These are phyloP conservation scores for Geotrichum australiense DNA, from an alignment of 1,139 yeast genomes.

Conservation along the genomic window DNA sequence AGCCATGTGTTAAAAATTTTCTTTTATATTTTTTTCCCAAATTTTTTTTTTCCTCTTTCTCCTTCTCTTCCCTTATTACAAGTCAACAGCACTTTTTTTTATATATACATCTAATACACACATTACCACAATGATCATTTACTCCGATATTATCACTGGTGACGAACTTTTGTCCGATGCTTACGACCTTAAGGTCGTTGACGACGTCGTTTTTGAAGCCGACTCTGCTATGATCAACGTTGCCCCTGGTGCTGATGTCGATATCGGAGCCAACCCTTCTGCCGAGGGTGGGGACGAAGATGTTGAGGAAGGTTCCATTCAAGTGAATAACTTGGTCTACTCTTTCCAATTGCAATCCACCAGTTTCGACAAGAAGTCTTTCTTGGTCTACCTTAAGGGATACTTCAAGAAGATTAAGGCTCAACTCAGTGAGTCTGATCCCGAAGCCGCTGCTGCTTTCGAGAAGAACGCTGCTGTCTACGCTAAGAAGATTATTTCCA, in stretches of 20 bases:
- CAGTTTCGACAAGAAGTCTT: conserved; percentile 94
- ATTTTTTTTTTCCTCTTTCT: conserved; percentile 4
- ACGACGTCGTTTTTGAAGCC: conserved; percentile 90
- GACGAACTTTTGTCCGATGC: conserved; percentile 98
- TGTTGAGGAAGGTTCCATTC: conserved; percentile 74
- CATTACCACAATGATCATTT: conserved; percentile 17
- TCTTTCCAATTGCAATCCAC: conserved; percentile 97
- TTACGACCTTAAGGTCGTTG: conserved; percentile 80
- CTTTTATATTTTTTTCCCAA: conserved; percentile 3
- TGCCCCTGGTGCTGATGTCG: conserved; percentile 78
- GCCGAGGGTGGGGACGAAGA: conserved; percentile 89
- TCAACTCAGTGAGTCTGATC: conserved; percentile 77
- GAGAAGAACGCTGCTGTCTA: conserved; percentile 96
- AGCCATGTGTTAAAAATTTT: no score
- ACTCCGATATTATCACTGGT: conserved; percentile 71
- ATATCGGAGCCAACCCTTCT: conserved; percentile 99
- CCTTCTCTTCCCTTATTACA: conserved; percentile 5
- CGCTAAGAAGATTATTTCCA: conserved; percentile 90
- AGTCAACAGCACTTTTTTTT: background rate
- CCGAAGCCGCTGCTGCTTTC: conserved; percentile 77
- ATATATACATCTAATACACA: no score
- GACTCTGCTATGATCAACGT: conserved; percentile 89
- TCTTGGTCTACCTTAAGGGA: conserved; percentile 91
- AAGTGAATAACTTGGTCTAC: conserved; percentile 97
- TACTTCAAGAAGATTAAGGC: conserved; percentile 96